Evolutionary conservation across 2,329 filamentous ascomycete genomes (phyloP), one percentile per base, ranked within the genome.

Genomic region (Phoma sp.): DNA sequence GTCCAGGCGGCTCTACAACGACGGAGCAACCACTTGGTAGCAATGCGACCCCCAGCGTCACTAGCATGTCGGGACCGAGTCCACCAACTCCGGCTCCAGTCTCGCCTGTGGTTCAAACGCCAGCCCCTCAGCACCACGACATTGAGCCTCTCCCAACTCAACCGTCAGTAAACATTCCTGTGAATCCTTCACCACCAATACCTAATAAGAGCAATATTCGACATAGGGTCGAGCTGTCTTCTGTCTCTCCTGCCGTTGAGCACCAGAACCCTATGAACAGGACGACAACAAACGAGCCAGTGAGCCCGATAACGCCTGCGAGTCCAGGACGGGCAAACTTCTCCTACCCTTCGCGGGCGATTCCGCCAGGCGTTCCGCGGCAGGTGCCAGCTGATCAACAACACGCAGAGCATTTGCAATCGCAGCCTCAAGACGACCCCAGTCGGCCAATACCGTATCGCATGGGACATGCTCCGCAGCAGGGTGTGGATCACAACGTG

Each of bases 121-220:
- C 46, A 46, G 37, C 25, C 19, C 46, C 43, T 46, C 52, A 51
- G n/a, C 46, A 51, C 15, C 27, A 46, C 10, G 43, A 46, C 31
- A 29, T 51, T 37, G 46, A 51, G 46, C 47, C 46, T 32, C 51
- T 63, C 5, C 56, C 55, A 21, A 49, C 60, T 17, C 60, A 64
- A n/a, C 51, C 55, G 31, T 57, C 58, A 40, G 40, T 64, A 38
- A 46, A 55, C 17, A 39, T 39, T 55, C 46, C 52, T 35, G 35
- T 41, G 10, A 56, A 55, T 36, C 51, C 51, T 13, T 73, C 69
- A 12, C 72, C 71, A 40, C 71, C 71, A 6, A 70, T 75, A 29
- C 72, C 72, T 29, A 65, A 64, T 32, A 72, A 65, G 43, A 75
- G 68, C 61, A 74, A 72, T 44, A 74, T 74, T 32, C 64, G 72